These are phyloP conservation scores for Colletotrichum simmondsii DNA, from an alignment of 2,329 filamentous ascomycete genomes.

Conservation along the genomic window DNA sequence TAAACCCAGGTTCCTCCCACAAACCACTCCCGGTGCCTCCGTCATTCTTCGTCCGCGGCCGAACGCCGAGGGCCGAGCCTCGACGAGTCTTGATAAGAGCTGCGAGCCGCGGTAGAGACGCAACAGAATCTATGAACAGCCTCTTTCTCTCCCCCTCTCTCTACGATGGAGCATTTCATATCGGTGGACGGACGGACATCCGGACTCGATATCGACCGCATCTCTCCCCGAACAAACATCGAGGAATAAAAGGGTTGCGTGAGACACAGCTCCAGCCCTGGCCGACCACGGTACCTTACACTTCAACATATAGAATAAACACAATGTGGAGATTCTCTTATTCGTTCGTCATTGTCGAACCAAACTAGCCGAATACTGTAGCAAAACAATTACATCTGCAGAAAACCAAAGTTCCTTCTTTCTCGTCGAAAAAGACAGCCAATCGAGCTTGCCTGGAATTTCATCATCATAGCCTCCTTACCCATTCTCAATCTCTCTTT, in stretches of 20 bases:
- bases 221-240: background rate
- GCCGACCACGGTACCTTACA: background rate
- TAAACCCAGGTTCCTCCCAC: too few relatives aligned
- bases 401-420: background rate
- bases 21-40: background rate
- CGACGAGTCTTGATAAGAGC: background rate
- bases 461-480: conserved; percentile 27
- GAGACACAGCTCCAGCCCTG: background rate
- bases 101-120: too few relatives aligned
- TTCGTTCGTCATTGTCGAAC: conserved; percentile 16
- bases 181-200: background rate
- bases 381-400: conserved; percentile 22
- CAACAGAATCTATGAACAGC: background rate
- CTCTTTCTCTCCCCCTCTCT: background rate
- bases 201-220: background rate
- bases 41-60: background rate
- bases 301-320: background rate
- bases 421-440: background rate
- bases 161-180: background rate
- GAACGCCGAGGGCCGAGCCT: background rate
- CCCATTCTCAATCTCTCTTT: conserved; percentile 1
- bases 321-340: conserved; percentile 30
- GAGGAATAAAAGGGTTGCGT: background rate
- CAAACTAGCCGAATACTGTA: conserved; percentile 14
- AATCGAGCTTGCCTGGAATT: background rate